Base-by-base conservation (phyloP, 192 early-diverging fungal species). In the Coemansia sp. region DNA sequence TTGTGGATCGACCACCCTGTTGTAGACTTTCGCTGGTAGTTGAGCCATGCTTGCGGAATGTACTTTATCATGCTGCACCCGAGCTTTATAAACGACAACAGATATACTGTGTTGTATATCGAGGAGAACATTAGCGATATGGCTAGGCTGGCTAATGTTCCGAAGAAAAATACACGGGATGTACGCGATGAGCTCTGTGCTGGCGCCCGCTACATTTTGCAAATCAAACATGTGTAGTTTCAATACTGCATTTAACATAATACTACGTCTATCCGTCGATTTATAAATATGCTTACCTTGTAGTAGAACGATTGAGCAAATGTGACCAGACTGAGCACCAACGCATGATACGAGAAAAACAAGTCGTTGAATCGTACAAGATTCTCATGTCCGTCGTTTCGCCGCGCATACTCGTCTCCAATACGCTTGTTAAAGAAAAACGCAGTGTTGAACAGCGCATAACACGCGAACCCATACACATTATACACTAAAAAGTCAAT, bases 401-500 rank as follows among this genome's bases (percentile, higher is more conserved):
- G 83, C 10, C 82, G 60, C 20, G 69, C 82, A 78, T 93, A 95
- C 71, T 93, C 84, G 12, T 89, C 82, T 38, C 85, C 85, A 25
- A 90, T 82, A 15, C 73, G 63, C 25, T 68, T 66, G 70, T 82
- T 89, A 49, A 80, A 86, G 68, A 84, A 93, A 49, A 93, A 90
- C 12, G 87, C 79, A 3, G 90, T 48, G 70, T 90, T 94, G 87
- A 88, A 94, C 14, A 88, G 69, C 20, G 91, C 79, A 63, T 97
- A 97, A 69, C 86, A 93, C 0, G 86, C 49, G 53, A 98, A 98
- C 10, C 95, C 95, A 48, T 87, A 79, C 15, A 91, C 78, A 66
- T 98, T 98, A 67, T 92, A 87, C 56, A 86, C 84, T 2, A 95
- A 66, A 83, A 93, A 97, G 71, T 97, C 95, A 23, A 94, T 82